Evolutionary conservation across 495 filamentous ascomycete genomes (phyloP), one percentile per base, ranked within the genome.

Genomic region (Lindgomyces ingoldianus): DNA sequence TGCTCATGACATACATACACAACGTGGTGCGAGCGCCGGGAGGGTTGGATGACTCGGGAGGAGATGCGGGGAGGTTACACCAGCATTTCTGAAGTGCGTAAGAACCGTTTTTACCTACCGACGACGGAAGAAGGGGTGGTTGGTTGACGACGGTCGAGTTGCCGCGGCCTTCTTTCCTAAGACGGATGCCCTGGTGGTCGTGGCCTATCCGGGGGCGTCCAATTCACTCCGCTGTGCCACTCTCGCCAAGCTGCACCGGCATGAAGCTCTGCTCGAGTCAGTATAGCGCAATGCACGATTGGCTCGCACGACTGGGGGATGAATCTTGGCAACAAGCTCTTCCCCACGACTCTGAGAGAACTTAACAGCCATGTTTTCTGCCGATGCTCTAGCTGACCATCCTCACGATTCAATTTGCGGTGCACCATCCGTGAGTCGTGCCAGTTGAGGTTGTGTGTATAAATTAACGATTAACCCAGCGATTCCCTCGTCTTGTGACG

Each of bases 41-140:
- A n/a, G n/a, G n/a, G n/a, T n/a, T 39, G 6, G 14, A 39, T 39
- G 33, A 39, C 14, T 39, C 33, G 33, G 33, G 6, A 14, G 33
- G 33, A 14, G 14, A 14, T 39, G 33, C 22, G 22, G 49, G 49
- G 49, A 52, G 49, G 3, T 16, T 6, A 30, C 2, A 52, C 4
- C 24, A 25, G 24, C 22, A 30, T 4, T 8, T 47, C n/a, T 19
- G 14, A n/a, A 6, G 16, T 27, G 49, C 49, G 14, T 27, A 52
- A 27, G 29, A 49, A 52, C 49, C 49, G 49, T 19, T 9, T 30
- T 52, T 25, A 52, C 21, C 22, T 52, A 52, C 49, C 49, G 49
- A 52, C 8, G 33, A 10, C 49, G 49, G 49, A 52, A 22, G 18
- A 25, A 52, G 10, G 26, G 49, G 22, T 16, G 26, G 22, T 39